These are phyloP conservation scores for Colletotrichum shisoi DNA, from an alignment of 2,329 filamentous ascomycete species.

Conservation along the genomic window DNA sequence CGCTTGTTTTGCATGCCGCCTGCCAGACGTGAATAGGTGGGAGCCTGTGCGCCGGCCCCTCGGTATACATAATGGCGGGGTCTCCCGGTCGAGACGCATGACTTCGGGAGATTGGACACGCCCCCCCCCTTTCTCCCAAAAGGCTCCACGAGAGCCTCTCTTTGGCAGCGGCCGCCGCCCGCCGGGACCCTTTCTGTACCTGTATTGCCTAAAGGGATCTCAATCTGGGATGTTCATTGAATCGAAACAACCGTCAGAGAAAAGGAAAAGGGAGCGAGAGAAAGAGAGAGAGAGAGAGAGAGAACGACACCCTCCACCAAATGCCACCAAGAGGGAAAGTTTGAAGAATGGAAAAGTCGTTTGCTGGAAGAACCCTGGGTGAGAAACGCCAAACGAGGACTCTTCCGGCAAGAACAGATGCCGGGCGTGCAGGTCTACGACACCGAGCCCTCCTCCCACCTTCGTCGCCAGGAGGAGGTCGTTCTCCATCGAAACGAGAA, in stretches of 20 bases:
- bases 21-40: constrained; percentile 4
- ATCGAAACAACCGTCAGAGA: constrained; percentile 33
- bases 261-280: neutral
- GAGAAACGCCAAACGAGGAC: neutral
- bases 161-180: neutral
- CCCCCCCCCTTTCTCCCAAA: constrained; percentile 1
- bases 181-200: neutral
- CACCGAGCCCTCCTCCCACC: constrained; percentile 1
- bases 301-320: too few species aligned
- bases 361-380: constrained; percentile 15
- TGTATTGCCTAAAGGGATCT: constrained; percentile 17
- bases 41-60: constrained; percentile 6
- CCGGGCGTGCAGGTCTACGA: constrained; percentile 11
- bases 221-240: constrained; percentile 26
- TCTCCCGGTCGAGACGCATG: constrained; percentile 36
- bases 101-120: constrained; percentile 37
- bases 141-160: constrained; percentile 1
- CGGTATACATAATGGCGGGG: constrained; percentile 29
- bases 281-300: too few species aligned
- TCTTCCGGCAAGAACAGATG: constrained; percentile 11
- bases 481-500: constrained; percentile 1
- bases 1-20: neutral
- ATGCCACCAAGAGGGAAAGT: neutral
- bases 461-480: neutral
- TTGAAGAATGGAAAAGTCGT: constrained; percentile 6